Conservation (phyloP, 2,329 filamentous ascomycete genomes). For the Chaetomiaceae sp. region DNA sequence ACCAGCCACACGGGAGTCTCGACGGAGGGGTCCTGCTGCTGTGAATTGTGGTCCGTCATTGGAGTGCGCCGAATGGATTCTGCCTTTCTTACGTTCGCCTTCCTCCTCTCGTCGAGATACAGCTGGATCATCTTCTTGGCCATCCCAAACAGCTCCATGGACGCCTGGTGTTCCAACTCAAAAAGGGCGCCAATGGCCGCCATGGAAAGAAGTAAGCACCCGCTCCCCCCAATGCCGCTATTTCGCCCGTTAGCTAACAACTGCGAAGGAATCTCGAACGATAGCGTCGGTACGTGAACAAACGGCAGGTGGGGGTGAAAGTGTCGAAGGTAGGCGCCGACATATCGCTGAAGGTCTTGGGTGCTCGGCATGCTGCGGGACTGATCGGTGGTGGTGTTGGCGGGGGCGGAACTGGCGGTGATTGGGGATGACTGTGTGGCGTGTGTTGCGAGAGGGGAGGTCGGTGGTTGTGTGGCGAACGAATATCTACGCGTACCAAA, state of each 20-base stretch:
- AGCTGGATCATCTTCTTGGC: conserved; percentile 93
- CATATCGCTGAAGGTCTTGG: conserved; percentile 81
- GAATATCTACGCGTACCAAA: conserved; percentile 62
- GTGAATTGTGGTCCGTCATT: conserved; percentile 42
- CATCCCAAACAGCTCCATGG: conserved; percentile 82
- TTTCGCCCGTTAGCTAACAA: conserved; percentile 57
- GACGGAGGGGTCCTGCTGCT: conserved; percentile 54
- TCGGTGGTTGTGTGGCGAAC: conserved; percentile 46
- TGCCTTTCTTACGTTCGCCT: conserved; percentile 69
- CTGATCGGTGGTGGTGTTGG: conserved; percentile 33
- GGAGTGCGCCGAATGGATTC: conserved; percentile 49
- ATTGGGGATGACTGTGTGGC: conserved; percentile 46
- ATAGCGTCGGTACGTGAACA: conserved; percentile 83
- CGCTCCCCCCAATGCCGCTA: conserved; percentile 67
- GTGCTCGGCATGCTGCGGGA: conserved; percentile 68
- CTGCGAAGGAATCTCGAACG: conserved; percentile 74
- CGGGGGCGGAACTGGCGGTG: not conserved
- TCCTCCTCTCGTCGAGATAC: conserved; percentile 86
- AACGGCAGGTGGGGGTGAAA: conserved; percentile 97
- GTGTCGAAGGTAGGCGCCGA: conserved; percentile 82
- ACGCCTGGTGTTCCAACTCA: conserved; percentile 74
- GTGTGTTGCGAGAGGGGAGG: conserved; percentile 51
- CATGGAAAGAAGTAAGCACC: conserved; percentile 83
- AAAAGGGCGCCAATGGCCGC: conserved; percentile 71
- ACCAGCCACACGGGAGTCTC: conserved; percentile 91